These are phyloP conservation scores for Phytopythium delawarense DNA, from an alignment of 352 stramenopile species.

Conservation along the genomic window DNA sequence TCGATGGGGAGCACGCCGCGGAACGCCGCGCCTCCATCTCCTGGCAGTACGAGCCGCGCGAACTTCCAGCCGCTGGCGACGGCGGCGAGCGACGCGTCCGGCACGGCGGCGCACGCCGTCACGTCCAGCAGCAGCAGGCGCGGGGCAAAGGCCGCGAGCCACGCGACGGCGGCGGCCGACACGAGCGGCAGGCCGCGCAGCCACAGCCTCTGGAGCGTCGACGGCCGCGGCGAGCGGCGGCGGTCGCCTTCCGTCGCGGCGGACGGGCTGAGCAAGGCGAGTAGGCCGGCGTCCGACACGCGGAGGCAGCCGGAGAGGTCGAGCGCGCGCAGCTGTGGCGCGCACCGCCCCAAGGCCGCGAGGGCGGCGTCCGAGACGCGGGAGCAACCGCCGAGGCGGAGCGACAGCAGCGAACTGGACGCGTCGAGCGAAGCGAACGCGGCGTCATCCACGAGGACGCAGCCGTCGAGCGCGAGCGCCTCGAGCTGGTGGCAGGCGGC, in stretches of 20 bases:
- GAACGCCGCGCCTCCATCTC: background rate
- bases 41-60: conserved; percentile 9
- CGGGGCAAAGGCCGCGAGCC: conserved; percentile 78
- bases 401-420: conserved; percentile 23
- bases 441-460: conserved; percentile 15
- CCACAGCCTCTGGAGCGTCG: conserved; percentile 57
- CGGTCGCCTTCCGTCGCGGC: conserved; percentile 6
- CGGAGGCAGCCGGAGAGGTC: conserved; percentile 67
- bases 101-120: conserved; percentile 41
- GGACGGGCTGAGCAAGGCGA: conserved; percentile 57
- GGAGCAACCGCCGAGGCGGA: conserved; percentile 41
- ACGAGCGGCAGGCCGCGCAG: conserved; percentile 61
- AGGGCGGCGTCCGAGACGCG: conserved; percentile 40
- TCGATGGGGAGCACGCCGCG: conserved; percentile 10
- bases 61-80: conserved; percentile 64
- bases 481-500: conserved; percentile 15
- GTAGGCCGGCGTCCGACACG: conserved; percentile 77
- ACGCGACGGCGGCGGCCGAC: conserved; percentile 75
- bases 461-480: conserved; percentile 20
- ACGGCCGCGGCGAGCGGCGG: conserved; percentile 6
- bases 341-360: conserved; percentile 34
- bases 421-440: conserved; percentile 24
- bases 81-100: conserved; percentile 47
- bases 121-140: conserved; percentile 62
- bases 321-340: conserved; percentile 66